Base-by-base conservation (phyloP, 345 rosid species). In the Sonneratia caseolaris region DNA sequence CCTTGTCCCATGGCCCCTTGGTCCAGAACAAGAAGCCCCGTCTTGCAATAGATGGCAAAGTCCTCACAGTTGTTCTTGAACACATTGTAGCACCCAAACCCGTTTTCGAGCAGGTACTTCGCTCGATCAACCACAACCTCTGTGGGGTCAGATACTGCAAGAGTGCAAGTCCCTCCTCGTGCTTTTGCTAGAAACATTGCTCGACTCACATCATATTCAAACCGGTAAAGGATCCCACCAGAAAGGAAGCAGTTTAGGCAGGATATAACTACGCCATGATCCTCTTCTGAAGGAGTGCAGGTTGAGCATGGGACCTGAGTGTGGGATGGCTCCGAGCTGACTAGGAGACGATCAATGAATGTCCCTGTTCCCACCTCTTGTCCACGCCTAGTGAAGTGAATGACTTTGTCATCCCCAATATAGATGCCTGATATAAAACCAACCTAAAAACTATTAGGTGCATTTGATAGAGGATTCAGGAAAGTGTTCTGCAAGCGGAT, bases 361-460 rank as follows among this genome's bases (percentile, higher is more conserved):
- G 97, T 91, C 6, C 97, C 97, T 0, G 97, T 93, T 74, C 88
- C 97, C 7, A 93, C 92, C 81, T 93, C 98, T 83, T 89, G 88
- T 70, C 97, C 98, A 4, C 80, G 84, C 78, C 97, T 84, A 0
- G 98, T 93, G 73, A 93, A 93, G 80, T 91, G 98, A 78, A 93
- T 66, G 42, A 93, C 97, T 69, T 75, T 85, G 56, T 88, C 86
- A 70, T 91, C 86, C 73, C 97, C 98, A 77, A 91, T 80, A 74
- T 88, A 93, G 77, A 93, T 86, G 48, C 98, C 98, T 93, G 70
- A 0, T 11, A 40, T 64, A 36, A 7, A 2, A 5, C 65, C 65
- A 61, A 22, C 36, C 3, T 24, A 42, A 24, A 61, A 1, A 61
- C 22, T 9, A 11, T 61, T 61, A 61, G 65, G 22, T 27, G 16